These are phyloP conservation scores for Ceratobasidium sp. DNA, from an alignment of 1,284 basidiomycete genomes.

Conservation along the genomic window DNA sequence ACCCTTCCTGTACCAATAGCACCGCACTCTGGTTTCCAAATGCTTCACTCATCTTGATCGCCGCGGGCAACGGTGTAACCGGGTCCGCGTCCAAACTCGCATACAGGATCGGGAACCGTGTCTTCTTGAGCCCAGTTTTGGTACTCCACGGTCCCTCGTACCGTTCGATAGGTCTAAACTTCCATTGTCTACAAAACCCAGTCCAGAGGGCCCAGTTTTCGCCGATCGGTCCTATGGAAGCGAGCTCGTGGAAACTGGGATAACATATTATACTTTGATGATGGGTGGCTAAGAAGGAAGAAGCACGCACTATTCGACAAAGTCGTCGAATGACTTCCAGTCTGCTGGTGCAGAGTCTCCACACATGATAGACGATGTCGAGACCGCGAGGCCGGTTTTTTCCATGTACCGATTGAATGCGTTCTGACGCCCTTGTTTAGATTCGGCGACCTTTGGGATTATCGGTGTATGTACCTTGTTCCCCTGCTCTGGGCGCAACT, in stretches of 20 bases:
- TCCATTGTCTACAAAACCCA: constrained; percentile 47
- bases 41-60: constrained; percentile 48
- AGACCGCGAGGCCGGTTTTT: background rate
- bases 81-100: constrained; percentile 51
- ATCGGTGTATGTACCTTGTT: constrained; percentile 14
- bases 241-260: constrained; percentile 49
- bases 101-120: constrained; percentile 51
- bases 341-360: constrained; percentile 32
- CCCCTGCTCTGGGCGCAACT: background rate
- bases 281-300: background rate
- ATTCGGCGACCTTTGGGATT: background rate
- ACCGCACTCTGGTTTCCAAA: constrained; percentile 50
- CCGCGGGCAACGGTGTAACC: constrained; percentile 51
- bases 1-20: constrained; percentile 51
- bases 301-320: constrained; percentile 38
- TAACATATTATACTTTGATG: background rate
- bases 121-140: constrained; percentile 49
- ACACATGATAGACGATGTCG: constrained; percentile 45
- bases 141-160: constrained; percentile 50
- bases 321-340: constrained; percentile 39
- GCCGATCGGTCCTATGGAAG: constrained; percentile 49
- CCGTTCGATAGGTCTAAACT: constrained; percentile 51
- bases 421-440: constrained; percentile 8
- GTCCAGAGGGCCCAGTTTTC: constrained; percentile 50
- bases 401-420: constrained; percentile 37